Evolutionary conservation across 768 basidiomycete species (phyloP).

Genomic region (Tulasnella sp.): DNA sequence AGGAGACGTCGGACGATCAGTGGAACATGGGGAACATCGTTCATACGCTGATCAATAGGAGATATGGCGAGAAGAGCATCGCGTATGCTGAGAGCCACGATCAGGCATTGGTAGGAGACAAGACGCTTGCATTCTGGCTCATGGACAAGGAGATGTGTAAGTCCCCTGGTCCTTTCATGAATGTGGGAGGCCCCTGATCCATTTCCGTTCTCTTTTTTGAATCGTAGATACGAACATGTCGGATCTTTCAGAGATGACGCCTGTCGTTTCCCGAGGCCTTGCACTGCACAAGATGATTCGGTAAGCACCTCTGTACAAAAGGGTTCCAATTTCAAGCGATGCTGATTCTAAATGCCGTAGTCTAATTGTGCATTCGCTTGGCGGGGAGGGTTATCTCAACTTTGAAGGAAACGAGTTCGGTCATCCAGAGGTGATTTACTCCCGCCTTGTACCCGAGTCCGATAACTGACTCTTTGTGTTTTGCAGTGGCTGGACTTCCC

Average conservation of each 20-base stretch:
- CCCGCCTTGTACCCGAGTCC: not conserved
- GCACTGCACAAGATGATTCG: conserved; percentile 97
- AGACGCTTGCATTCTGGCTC: conserved; percentile 97
- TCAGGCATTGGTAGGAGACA: conserved; percentile 97
- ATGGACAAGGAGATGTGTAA: conserved; percentile 99
- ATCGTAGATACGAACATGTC: conserved; percentile 85
- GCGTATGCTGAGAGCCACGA: conserved; percentile 95
- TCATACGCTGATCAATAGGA: conserved; percentile 80
- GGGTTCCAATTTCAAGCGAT: not conserved
- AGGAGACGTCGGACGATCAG: conserved; percentile 74
- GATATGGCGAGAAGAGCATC: conserved; percentile 82
- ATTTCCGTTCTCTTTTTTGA: not conserved
- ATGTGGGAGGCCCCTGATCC: not conserved
- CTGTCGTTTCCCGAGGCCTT: conserved; percentile 77
- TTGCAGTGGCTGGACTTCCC: conserved; percentile 96
- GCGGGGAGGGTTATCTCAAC: conserved; percentile 95
- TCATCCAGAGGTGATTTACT: conserved; percentile 70
- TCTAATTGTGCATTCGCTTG: conserved; percentile 80
- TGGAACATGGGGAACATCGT: conserved; percentile 86
- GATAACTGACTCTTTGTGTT: not conserved
- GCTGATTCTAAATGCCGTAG: conserved; percentile 32
- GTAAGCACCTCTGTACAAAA: conserved; percentile 34
- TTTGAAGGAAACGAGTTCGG: conserved; percentile 99
- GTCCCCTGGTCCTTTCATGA: conserved; percentile 24
- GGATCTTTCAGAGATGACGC: conserved; percentile 69